Conservation (phyloP, 208 protist species). For the Trypanosoma brucei region DNA sequence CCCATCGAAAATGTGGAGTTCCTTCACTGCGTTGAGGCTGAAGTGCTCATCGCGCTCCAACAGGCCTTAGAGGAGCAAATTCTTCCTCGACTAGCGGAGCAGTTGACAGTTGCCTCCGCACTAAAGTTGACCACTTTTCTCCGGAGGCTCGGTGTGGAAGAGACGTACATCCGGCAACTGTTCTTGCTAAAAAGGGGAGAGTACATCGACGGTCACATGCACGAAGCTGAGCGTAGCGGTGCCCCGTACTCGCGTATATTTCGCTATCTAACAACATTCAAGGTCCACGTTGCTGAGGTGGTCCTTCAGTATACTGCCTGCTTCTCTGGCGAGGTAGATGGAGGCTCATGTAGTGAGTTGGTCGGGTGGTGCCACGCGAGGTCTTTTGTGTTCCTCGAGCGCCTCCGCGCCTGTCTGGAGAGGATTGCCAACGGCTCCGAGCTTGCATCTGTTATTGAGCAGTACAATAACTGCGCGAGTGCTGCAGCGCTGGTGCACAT, state of each 20-base stretch:
- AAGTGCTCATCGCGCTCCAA: constrained; percentile 27
- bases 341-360: constrained; percentile 25
- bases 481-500: constrained; percentile 42
- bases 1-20: constrained; percentile 18
- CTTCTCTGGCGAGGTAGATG: constrained; percentile 41
- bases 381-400: constrained; percentile 35
- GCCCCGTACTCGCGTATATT: constrained; percentile 60
- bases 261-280: constrained; percentile 60
- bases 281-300: constrained; percentile 71
- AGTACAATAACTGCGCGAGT: constrained; percentile 42
- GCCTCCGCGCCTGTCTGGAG: constrained; percentile 34
- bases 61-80: constrained; percentile 36
- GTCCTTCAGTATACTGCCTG: constrained; percentile 72
- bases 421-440: constrained; percentile 70
- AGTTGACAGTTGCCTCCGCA: constrained; percentile 54
- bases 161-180: constrained; percentile 30
- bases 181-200: constrained; percentile 49
- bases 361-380: constrained; percentile 51
- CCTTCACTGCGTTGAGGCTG: constrained; percentile 19
- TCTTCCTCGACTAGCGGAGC: constrained; percentile 53
- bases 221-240: constrained; percentile 35
- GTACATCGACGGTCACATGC: constrained; percentile 39
- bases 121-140: constrained; percentile 68
- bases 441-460: constrained; percentile 68
- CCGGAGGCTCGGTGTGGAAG: constrained; percentile 37